These are phyloP conservation scores for Calcarisporium arbuscula DNA, from an alignment of 2,329 filamentous ascomycete species.

Conservation along the genomic window DNA sequence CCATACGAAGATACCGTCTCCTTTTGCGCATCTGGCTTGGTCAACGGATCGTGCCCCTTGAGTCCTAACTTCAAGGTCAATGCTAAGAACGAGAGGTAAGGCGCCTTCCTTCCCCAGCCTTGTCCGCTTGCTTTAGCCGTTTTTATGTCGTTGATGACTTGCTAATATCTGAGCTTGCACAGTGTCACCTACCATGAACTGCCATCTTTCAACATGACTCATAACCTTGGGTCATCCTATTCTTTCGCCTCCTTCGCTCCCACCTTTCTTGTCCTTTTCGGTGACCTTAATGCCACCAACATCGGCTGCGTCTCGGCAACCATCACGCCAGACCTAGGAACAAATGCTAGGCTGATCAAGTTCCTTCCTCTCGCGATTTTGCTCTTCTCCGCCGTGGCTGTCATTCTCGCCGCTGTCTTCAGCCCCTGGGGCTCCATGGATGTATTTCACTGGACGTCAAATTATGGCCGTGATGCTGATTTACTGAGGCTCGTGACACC, in stretches of 20 bases:
- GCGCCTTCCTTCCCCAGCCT: not conserved
- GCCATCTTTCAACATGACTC: slow-evolving; percentile 66
- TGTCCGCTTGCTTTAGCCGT: not conserved
- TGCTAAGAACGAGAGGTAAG: slow-evolving; percentile 28
- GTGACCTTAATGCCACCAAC: slow-evolving; percentile 54
- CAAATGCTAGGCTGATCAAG: slow-evolving; percentile 60
- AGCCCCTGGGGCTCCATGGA: slow-evolving; percentile 93
- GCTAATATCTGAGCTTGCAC: not conserved
- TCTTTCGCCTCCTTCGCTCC: slow-evolving; percentile 76
- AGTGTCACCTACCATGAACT: slow-evolving; percentile 40
- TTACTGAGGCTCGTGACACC: slow-evolving; percentile 87
- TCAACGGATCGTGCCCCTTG: slow-evolving; percentile 66
- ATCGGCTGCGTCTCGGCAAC: slow-evolving; percentile 78
- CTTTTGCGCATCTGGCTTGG: slow-evolving; percentile 61
- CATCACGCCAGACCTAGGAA: slow-evolving; percentile 77
- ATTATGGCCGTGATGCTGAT: slow-evolving; percentile 92
- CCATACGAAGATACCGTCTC: slow-evolving; percentile 50
- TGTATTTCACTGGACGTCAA: slow-evolving; percentile 93
- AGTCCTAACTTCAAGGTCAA: slow-evolving; percentile 59
- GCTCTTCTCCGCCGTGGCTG: slow-evolving; percentile 73
- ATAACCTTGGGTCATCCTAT: slow-evolving; percentile 76
- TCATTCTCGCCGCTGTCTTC: slow-evolving; percentile 75
- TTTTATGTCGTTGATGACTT: not conserved
- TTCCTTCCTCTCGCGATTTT: slow-evolving; percentile 76
- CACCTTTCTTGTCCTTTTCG: slow-evolving; percentile 68